Conservation (phyloP, 352 stramenopile species). For the Labyrinthula sp. region DNA sequence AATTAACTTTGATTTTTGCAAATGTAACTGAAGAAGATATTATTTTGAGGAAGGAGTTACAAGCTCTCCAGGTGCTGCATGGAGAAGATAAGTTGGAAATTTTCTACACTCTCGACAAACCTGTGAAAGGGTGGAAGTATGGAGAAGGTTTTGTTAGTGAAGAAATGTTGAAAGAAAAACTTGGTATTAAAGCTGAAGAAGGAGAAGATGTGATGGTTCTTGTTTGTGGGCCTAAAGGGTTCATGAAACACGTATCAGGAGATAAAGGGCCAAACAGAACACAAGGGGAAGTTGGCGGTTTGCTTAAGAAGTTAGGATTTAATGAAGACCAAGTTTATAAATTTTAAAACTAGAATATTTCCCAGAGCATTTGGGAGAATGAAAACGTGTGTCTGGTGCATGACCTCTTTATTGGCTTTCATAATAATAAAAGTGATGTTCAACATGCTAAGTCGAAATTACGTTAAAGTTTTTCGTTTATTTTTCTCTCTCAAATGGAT, state of each 20-base stretch:
- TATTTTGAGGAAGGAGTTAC: constrained; percentile 56
- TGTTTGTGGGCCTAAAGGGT: constrained; percentile 51
- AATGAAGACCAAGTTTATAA: constrained; percentile 27
- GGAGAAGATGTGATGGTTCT: constrained; percentile 54
- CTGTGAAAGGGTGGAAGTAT: constrained; percentile 44
- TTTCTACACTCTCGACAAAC: constrained; percentile 64
- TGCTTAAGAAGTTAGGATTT: constrained; percentile 20
- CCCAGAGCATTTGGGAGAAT: no score
- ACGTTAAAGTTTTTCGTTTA: no score
- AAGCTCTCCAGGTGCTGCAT: constrained; percentile 46
- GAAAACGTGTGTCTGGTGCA: no score
- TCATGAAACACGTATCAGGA: constrained; percentile 15
- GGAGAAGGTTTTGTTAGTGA: constrained; percentile 50
- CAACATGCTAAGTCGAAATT: no score
- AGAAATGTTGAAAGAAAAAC: constrained; percentile 54
- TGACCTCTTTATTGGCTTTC: no score
- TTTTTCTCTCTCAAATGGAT: no score
- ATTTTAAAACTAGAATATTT: no score
- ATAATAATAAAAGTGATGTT: no score
- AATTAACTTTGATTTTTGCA: constrained; percentile 51
- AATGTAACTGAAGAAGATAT: constrained; percentile 63
- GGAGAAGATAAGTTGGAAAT: constrained; percentile 60
- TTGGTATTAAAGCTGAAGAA: constrained; percentile 50
- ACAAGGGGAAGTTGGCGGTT: constrained; percentile 5
- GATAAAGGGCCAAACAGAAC: constrained; percentile 10